Percentiles rank a stretch among this genome's conserved stretches.
Conservation (phyloP, 2,329 filamentous ascomycete species). For the Aspergillus amoenus region DNA sequence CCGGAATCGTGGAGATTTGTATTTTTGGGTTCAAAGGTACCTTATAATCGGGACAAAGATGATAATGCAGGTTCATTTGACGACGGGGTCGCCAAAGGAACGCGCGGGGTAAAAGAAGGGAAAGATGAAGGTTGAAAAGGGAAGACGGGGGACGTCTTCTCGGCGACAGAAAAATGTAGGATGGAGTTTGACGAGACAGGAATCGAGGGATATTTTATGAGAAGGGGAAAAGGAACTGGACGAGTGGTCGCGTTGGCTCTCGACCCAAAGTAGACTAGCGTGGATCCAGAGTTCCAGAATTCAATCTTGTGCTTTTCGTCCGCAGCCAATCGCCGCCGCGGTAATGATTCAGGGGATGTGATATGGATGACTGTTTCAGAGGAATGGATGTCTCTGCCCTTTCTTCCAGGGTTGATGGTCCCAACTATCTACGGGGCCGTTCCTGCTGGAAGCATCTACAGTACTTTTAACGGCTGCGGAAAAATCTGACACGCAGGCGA, state of each 20-base stretch:
- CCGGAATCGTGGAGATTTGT: too few species aligned
- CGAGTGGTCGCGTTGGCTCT: slow-evolving; percentile 14
- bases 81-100: slow-evolving; percentile 87
- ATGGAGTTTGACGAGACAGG: slow-evolving; percentile 8
- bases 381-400: not conserved
- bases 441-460: not conserved
- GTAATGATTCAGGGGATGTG: slow-evolving; percentile 2
- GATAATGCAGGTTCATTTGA: slow-evolving; percentile 98
- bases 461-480: not conserved
- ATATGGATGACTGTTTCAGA: slow-evolving; percentile 2
- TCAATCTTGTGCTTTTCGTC: slow-evolving; percentile 10
- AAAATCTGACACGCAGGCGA: slow-evolving; percentile 1
- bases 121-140: not conserved
- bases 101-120: slow-evolving; percentile 57
- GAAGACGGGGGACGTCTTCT: slow-evolving; percentile 2
- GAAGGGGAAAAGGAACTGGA: slow-evolving; percentile 10
- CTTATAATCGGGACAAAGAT: slow-evolving; percentile 59
- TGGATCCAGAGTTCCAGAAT: slow-evolving; percentile 15
- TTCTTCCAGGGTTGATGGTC: not conserved
- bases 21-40: slow-evolving; percentile 46
- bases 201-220: slow-evolving; percentile 19
- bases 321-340: slow-evolving; percentile 4
- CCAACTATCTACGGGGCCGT: not conserved
- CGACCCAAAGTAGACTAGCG: slow-evolving; percentile 17
- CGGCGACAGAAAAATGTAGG: slow-evolving; percentile 2